phyloP scores from a whole-genome alignment of 2,329 filamentous ascomycete species.

The Fusarium sublunatum region DNA sequence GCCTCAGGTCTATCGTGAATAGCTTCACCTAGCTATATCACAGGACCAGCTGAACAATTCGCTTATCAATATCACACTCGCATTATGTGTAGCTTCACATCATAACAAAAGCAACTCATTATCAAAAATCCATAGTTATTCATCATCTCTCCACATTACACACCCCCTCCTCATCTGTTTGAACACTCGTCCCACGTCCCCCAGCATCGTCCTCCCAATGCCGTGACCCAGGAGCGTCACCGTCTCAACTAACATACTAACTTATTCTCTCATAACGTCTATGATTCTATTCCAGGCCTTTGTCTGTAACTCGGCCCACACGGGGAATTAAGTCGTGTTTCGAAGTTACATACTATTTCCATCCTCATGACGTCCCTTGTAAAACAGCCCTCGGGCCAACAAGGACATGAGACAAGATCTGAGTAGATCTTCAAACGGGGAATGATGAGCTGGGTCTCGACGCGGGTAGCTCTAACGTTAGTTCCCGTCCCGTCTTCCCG shows the following conservation, averaged over 20 bases:
- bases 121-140: background rate
- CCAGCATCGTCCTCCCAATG: slow-evolving; percentile 34
- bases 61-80: background rate
- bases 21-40: background rate
- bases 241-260: background rate
- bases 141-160: slow-evolving; percentile 3
- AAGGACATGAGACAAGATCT: slow-evolving; percentile 12
- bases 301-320: background rate
- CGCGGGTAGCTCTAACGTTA: slow-evolving; percentile 13
- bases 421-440: slow-evolving; percentile 11
- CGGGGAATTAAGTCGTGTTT: slow-evolving; percentile 29
- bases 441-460: slow-evolving; percentile 23
- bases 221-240: slow-evolving; percentile 35
- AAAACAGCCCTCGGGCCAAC: slow-evolving; percentile 11
- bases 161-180: slow-evolving; percentile 32
- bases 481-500: slow-evolving; percentile 28
- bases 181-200: slow-evolving; percentile 41
- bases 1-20: background rate
- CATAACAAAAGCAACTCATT: background rate
- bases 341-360: slow-evolving; percentile 35
- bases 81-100: background rate
- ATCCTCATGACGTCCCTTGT: slow-evolving; percentile 27
- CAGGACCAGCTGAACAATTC: background rate
- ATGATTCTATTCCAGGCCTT: background rate
- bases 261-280: background rate